Base-by-base conservation (phyloP, 352 stramenopile genomes). In the Phytophthora aleatoria region DNA sequence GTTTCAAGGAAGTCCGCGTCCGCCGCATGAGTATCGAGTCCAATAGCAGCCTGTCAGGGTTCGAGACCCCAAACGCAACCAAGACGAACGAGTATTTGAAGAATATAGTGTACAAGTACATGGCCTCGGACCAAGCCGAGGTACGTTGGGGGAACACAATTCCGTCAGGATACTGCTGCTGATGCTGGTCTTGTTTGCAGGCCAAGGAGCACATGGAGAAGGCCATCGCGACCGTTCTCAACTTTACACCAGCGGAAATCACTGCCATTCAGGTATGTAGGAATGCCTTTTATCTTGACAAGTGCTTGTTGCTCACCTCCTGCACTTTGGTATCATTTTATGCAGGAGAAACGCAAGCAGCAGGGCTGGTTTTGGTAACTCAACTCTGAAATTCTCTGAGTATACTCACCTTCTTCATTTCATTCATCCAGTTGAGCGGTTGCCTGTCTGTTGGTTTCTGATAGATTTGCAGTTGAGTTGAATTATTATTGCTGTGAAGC, bases 61-160 rank as follows among this genome's bases (percentile, higher is more conserved):
- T 95, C 51, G 87, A 95, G 39, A 84, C 84, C n/a, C 86, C 85
- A 8, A 81, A 91, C 36, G 74, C 85, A 30, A 92, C 77, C 57
- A 91, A 85, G 28, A 94, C 82, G 50, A 94, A 93, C 71, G 87
- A 96, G 72, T 96, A 96, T 71, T 63, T 96, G 64, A 94, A 94
- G 73, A 96, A 96, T 66, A 96, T 96, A 59, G 84, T 96, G 70
- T 91, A 91, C 77, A 94, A 94, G 74, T 96, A 96, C 81, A 94
- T 96, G 87, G 89, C 76, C 44, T 89, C 83, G n/a, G 85, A 92
- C 47, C 85, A 91, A 64, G 77, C 84, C 42, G 87, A 95, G 63
- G 83, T 85, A 61, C 50, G 61, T 62, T 8, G 31, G 9, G 45
- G 5, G 13, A 33, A 4, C 2, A 20, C 12, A 33, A 31, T n/a